Evolutionary conservation across 257 asterid species (phyloP).

Genomic region (Penstemon newberryi): DNA sequence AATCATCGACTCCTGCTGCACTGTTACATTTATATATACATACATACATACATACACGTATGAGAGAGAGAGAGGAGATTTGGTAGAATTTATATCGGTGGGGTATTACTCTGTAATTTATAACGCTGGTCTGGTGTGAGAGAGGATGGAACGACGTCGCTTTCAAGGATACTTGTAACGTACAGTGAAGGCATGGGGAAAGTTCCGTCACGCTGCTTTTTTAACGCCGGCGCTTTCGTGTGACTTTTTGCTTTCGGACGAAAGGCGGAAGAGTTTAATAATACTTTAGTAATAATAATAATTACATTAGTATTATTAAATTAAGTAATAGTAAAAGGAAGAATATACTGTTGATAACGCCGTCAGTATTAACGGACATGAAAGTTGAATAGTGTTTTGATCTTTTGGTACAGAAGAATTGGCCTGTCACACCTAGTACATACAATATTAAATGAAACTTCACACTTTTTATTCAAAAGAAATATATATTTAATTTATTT

Average conservation of each 20-base stretch:
- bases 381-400: too few relatives aligned
- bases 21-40: conserved; percentile 26
- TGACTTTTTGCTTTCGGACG: conserved; percentile 25
- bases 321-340: too few relatives aligned
- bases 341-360: too few relatives aligned
- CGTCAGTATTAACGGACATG: too few relatives aligned
- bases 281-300: too few relatives aligned
- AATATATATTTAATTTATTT: too few relatives aligned
- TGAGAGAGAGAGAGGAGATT: not conserved
- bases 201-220: conserved; percentile 36
- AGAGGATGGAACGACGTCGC: conserved; percentile 29
- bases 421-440: too few relatives aligned
- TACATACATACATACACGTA: too few relatives aligned
- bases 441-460: too few relatives aligned
- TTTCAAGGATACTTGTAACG: conserved; percentile 31
- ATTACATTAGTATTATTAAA: too few relatives aligned
- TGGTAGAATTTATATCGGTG: conserved; percentile 22
- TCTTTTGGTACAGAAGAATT: too few relatives aligned
- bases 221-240: conserved; percentile 39
- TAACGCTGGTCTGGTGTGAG: not conserved
- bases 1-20: conserved; percentile 40
- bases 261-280: not conserved
- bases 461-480: too few relatives aligned
- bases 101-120: not conserved
- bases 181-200: conserved; percentile 22